Base-by-base conservation (phyloP, 352 stramenopile genomes). In the Pythium catenulatum region DNA sequence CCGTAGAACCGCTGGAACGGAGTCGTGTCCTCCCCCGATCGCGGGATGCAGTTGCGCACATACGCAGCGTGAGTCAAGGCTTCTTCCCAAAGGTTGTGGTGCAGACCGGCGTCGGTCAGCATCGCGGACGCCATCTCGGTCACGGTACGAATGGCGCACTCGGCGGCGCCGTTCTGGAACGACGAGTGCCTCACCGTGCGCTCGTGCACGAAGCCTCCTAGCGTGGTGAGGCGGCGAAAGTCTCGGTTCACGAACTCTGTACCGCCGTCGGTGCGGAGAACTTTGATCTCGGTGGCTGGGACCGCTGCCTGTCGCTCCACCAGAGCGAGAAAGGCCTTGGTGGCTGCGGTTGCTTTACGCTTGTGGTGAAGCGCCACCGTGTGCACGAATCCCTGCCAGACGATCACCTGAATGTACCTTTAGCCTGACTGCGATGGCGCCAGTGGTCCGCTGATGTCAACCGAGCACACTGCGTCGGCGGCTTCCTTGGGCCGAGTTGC, bases 31-130 rank as follows among this genome's bases (percentile, higher is more conserved):
- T 41, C 14, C n/a, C 45, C n/a, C 6, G 32, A 17, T 34, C 23
- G 46, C 2, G 66, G 66, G 3, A 82, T 46, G 1, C 73, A 30
- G 41, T 82, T 82, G 1, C 56, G 54, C n/a, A 82, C 2, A 30
- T 52, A 82, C 8, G 59, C 58, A 4, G 58, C 73, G 56, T 82
- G 73, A 3, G 25, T 6, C 4, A 82, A 41, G 15, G 73, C 73
- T n/a, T 82, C 56, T 9, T 56, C 73, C 73, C 73, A 82, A 6
- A 80, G 32, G 4, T 41, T 39, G 54, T 80, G 72, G 2, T 17
- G 52, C 23, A 80, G 54, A 2, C 30, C n/a, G 19, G 81, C 82
- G 50, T 87, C 72, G 17, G 41, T 34, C 50, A 90, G 13, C 56
- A 90, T 37, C 13, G 76, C 82, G 8, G 76, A 39, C 41, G 37